Conservation (phyloP, 148 eudicot species). For the Euryodendron excelsum region DNA sequence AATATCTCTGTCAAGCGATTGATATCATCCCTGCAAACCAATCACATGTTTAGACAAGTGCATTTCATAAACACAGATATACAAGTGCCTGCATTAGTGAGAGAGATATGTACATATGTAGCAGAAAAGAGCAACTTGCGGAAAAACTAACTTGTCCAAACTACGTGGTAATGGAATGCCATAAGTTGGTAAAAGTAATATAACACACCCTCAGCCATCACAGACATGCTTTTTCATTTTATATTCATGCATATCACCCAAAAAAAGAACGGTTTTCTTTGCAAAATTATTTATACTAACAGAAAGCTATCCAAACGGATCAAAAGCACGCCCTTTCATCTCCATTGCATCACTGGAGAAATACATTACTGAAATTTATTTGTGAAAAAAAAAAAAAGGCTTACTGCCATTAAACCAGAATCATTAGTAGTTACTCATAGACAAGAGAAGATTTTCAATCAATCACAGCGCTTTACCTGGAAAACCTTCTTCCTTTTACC, state of each 20-base stretch:
- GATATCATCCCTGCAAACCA: conserved; percentile 56
- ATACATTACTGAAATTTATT: not conserved
- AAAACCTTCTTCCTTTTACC: conserved; percentile 63
- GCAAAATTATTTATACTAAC: not conserved
- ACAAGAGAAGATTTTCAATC: conserved; percentile 11
- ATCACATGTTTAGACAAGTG: not conserved
- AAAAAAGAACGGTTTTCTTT: no score
- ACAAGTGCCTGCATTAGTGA: not conserved
- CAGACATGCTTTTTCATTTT: no score
- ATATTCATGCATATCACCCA: no score
- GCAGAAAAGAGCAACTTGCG: not conserved
- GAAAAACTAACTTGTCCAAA: no score
- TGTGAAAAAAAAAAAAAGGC: no score
- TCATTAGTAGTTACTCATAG: not conserved
- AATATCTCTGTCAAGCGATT: conserved; percentile 57
- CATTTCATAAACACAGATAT: not conserved
- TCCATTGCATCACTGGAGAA: not conserved
- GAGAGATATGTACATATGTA: not conserved
- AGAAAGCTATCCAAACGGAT: not conserved
- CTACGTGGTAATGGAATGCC: no score
- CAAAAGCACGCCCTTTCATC: not conserved
- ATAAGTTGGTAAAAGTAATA: no score
- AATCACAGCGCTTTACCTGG: conserved; percentile 49
- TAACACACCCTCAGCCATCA: no score
- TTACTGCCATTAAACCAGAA: not conserved